phyloP scores from a whole-genome alignment of 2,329 filamentous ascomycete species.

The Ceratocystis ficicola region DNA sequence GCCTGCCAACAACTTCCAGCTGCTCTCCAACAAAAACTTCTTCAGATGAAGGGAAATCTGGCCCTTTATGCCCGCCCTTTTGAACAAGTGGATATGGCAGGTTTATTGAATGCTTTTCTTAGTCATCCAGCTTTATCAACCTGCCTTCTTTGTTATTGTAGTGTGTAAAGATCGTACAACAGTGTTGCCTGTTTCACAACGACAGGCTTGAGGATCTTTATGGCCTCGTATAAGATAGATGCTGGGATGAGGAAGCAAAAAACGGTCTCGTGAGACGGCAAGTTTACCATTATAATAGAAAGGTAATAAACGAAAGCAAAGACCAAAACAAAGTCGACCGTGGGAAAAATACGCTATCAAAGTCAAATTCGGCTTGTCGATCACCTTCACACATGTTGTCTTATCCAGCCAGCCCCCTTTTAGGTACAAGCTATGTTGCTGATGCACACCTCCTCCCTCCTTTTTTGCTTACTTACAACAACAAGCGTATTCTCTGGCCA shows the following conservation, averaged over 20 bases:
- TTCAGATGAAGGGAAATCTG: neutral
- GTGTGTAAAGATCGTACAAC: neutral
- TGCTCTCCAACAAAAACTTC: neutral
- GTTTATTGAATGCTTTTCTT: neutral
- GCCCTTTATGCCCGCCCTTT: neutral
- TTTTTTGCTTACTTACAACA: neutral
- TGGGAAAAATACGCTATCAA: neutral
- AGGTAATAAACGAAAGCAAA: neutral
- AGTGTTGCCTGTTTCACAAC: neutral
- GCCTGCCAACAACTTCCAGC: too few species aligned
- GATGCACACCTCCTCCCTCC: too few species aligned
- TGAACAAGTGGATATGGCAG: neutral
- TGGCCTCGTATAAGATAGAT: neutral
- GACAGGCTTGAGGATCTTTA: neutral
- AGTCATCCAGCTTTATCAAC: neutral
- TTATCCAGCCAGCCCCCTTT: constrained; percentile 1
- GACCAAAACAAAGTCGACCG: neutral
- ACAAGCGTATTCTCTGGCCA: too few species aligned
- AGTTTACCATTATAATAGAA: neutral
- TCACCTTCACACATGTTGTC: neutral
- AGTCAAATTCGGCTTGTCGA: neutral
- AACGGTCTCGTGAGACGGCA: neutral
- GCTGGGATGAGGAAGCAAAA: neutral
- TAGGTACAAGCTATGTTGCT: too few species aligned
- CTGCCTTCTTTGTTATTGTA: neutral